These are phyloP conservation scores for Rubroboletus satanas DNA, from an alignment of 768 basidiomycete genomes.

Conservation along the genomic window DNA sequence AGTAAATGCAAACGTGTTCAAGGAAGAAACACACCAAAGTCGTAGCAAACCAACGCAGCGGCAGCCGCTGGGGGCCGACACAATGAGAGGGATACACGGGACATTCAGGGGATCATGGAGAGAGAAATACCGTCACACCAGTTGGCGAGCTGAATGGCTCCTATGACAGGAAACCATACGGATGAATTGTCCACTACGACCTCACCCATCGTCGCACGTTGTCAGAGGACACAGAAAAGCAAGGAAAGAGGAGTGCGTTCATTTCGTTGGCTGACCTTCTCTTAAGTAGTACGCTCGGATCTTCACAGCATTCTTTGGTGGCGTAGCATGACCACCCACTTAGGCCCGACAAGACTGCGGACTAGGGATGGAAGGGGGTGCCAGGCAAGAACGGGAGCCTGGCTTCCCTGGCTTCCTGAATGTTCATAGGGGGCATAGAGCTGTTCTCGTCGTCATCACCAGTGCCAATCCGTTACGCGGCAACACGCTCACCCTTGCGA, in stretches of 20 bases:
- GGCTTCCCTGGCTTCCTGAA: neutral
- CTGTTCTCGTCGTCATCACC: neutral
- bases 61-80: slow-evolving; percentile 8
- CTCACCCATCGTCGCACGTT: slow-evolving; percentile 4
- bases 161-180: slow-evolving; percentile 5
- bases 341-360: neutral
- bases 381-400: no score
- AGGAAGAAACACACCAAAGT: slow-evolving; percentile 1
- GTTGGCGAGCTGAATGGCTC: slow-evolving; percentile 14
- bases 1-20: neutral
- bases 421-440: neutral
- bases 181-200: slow-evolving; percentile 11
- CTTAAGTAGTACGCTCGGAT: neutral
- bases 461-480: neutral
- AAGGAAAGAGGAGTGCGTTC: neutral
- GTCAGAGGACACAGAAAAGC: neutral
- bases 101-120: neutral
- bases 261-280: neutral
- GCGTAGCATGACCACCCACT: neutral
- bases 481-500: neutral
- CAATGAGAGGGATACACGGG: neutral
- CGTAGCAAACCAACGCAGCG: slow-evolving; percentile 16
- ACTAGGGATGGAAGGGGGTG: neutral
- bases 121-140: slow-evolving; percentile 13
- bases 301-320: no score